Evolutionary conservation across 106 monocot genomes (phyloP).

Genomic region (Dendrobium catenatum): DNA sequence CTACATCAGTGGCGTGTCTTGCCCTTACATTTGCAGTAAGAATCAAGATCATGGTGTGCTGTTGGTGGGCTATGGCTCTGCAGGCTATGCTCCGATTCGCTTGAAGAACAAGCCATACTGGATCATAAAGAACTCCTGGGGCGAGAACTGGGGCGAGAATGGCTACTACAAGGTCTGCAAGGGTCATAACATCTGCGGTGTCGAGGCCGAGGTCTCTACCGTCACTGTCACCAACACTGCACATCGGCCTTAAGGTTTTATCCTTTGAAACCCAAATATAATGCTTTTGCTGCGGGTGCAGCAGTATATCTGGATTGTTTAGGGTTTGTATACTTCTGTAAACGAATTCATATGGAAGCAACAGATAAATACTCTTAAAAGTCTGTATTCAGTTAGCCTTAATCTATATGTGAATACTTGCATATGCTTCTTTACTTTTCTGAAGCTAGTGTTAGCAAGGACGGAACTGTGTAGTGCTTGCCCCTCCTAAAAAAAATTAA

Average conservation of each 20-base stretch:
- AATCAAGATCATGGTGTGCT: conserved; percentile 82
- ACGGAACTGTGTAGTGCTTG: too few relatives aligned
- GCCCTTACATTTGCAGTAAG: conserved; percentile 74
- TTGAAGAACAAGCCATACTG: conserved; percentile 84
- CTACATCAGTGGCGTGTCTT: conserved; percentile 83
- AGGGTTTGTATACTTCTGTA: too few relatives aligned
- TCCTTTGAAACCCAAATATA: too few relatives aligned
- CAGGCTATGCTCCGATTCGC: conserved; percentile 74
- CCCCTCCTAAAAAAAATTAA: too few relatives aligned
- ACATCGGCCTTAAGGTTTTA: background rate
- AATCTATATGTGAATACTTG: too few relatives aligned
- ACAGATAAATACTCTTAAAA: too few relatives aligned
- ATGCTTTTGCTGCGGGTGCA: too few relatives aligned
- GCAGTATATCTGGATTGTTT: too few relatives aligned
- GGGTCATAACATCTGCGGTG: conserved; percentile 80
- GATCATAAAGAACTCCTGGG: conserved; percentile 99
- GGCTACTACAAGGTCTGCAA: conserved; percentile 93
- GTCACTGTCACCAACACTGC: conserved; percentile 34
- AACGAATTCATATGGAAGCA: too few relatives aligned
- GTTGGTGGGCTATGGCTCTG: conserved; percentile 73
- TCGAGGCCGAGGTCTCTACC: conserved; percentile 88
- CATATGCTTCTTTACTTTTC: too few relatives aligned
- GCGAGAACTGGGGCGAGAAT: conserved; percentile 79
- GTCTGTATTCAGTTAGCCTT: too few relatives aligned
- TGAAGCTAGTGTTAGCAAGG: too few relatives aligned